Evolutionary conservation across 306 rosid genomes (phyloP), one percentile per base, ranked within the genome.

Genomic region (Rubus idaeus): DNA sequence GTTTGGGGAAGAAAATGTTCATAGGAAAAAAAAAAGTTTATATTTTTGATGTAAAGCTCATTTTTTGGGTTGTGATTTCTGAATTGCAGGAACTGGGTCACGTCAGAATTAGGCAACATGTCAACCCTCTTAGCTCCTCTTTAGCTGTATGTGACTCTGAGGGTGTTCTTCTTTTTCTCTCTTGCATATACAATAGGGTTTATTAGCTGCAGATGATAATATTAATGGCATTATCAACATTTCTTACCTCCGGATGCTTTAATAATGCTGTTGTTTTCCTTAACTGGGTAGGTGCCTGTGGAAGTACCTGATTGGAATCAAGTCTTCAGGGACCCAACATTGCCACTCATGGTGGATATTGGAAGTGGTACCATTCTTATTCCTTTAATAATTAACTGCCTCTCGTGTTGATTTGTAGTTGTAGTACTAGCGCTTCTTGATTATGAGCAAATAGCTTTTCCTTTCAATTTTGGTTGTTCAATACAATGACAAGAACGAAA

Each of bases 331-430:
- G 96, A 94, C 71, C 98, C 98, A 47, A 69, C 84, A 16, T 88
- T 94, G 85, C 98, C 98, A 13, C 97, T 94, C 77, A 90, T 86
- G 92, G 93, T 90, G 50, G 97, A 94, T 84, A 84, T 94, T 82
- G 98, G 98, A 87, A 87, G 96, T 75, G 98, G 98, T 90, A 87
- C 46, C 45, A 5, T 40, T 49, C 2, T 44, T n/a, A 5, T 18
- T 39, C 39, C 66, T 20, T 21, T 64, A 26, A 46, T 42, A 0
- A 44, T 62, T 11, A 10, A 80, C 73, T 64, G 57, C 8, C n/a
- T 70, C 23, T 45, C 16, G 17, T 62, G 73, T 57, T 42, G 75
- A 26, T 76, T 21, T 70, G 55, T 11, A 20, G 47, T 41, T 67
- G 30, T 8, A 51, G 63, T 44, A 6, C 35, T 41, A 16, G 53